These are phyloP conservation scores for Alternaria dauci DNA, from an alignment of 2,329 filamentous ascomycete species.

Conservation along the genomic window DNA sequence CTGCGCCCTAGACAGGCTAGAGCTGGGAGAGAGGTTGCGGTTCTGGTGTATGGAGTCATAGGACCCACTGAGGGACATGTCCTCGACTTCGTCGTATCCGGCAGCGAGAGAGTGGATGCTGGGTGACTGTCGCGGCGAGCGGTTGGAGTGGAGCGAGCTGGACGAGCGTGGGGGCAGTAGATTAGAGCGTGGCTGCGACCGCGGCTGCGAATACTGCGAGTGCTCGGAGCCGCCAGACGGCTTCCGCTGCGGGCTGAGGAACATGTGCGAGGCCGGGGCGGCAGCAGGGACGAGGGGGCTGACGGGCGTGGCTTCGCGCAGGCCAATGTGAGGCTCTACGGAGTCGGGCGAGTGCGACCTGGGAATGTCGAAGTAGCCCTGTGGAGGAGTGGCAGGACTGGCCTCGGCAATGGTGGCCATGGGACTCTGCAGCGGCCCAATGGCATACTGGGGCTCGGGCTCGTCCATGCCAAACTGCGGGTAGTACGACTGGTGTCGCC, in stretches of 20 bases:
- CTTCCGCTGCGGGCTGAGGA: constrained; percentile 49
- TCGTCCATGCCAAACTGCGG: constrained; percentile 47
- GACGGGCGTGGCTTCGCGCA: constrained; percentile 56
- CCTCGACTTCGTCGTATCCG: constrained; percentile 76
- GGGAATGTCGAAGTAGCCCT: constrained; percentile 58
- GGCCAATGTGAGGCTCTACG: constrained; percentile 52
- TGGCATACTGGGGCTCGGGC: constrained; percentile 35
- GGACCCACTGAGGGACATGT: constrained; percentile 64
- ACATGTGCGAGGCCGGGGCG: constrained; percentile 41
- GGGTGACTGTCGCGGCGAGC: constrained; percentile 50
- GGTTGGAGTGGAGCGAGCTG: constrained; percentile 38
- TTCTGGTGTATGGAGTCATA: constrained; percentile 69
- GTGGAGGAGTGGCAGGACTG: constrained; percentile 32
- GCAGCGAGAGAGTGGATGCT: constrained; percentile 57
- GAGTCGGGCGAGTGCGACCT: constrained; percentile 57
- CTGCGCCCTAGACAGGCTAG: constrained; percentile 65
- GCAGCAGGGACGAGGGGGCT: constrained; percentile 44
- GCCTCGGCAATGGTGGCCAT: constrained; percentile 49
- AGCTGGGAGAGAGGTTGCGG: constrained; percentile 82
- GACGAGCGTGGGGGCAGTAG: constrained; percentile 55
- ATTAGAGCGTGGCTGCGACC: constrained; percentile 36
- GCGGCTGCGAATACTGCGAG: constrained; percentile 27
- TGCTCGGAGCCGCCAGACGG: constrained; percentile 50
- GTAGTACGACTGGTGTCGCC: constrained; percentile 49
- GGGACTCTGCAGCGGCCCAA: constrained; percentile 40